A percentile compares a stretch with the other conserved stretches of the same genome.
phyloP scores from a whole-genome alignment of 805 yeast genomes.

The Millerago galiae region DNA sequence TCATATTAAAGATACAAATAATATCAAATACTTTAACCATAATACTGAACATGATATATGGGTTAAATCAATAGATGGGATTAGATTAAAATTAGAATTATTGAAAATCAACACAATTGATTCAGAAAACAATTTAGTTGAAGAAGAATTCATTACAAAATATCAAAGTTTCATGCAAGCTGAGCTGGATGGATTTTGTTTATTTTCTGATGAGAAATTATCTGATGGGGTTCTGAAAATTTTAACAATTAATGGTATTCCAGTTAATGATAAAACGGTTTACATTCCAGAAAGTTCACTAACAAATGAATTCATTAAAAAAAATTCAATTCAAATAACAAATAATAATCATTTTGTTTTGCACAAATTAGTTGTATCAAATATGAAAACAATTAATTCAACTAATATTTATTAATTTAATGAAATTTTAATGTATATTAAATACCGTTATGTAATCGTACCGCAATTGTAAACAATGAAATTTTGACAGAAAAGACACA shows the following conservation, averaged over 20 bases:
- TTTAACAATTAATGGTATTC: slow-evolving; percentile 18
- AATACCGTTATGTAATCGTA: not conserved
- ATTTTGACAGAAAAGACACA: too few relatives aligned
- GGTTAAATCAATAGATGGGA: slow-evolving; percentile 29
- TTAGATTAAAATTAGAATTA: slow-evolving; percentile 42
- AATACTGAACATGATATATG: slow-evolving; percentile 5
- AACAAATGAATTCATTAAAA: not conserved
- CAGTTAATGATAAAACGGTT: slow-evolving; percentile 7
- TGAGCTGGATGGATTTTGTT: slow-evolving; percentile 10
- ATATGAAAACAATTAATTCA: slow-evolving; percentile 1
- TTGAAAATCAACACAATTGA: slow-evolving; percentile 36
- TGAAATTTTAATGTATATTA: too few relatives aligned
- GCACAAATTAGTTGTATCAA: slow-evolving; percentile 3
- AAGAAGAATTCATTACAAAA: slow-evolving; percentile 15
- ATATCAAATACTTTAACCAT: not conserved
- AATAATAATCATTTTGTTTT: slow-evolving; percentile 4
- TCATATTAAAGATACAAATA: not conserved
- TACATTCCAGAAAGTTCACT: slow-evolving; percentile 7
- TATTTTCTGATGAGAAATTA: slow-evolving; percentile 8
- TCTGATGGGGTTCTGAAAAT: slow-evolving; percentile 15
- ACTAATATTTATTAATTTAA: not conserved
- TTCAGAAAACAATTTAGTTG: slow-evolving; percentile 28
- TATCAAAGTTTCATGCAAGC: slow-evolving; percentile 6
- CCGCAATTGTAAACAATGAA: too few relatives aligned
- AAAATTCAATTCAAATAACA: slow-evolving; percentile 2